Evolutionary conservation across 768 basidiomycete genomes (phyloP), one percentile per base, ranked within the genome.

Genomic region (Cystoderma amianthinum): DNA sequence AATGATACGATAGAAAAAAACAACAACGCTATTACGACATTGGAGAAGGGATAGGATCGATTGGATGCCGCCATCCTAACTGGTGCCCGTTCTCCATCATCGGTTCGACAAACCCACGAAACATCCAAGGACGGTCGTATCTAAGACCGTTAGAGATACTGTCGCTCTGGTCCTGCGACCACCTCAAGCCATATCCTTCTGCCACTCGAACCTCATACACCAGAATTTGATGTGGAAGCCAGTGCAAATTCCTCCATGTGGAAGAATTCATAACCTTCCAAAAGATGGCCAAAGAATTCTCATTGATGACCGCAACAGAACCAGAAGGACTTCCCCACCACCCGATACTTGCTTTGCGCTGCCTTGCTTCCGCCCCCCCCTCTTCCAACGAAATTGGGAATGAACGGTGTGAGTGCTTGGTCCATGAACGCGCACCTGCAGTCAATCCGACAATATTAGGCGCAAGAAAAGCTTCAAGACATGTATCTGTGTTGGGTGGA

Each of bases 1-100:
- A n/a, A n/a, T n/a, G n/a, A n/a, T n/a, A n/a, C n/a, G n/a, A n/a
- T n/a, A n/a, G n/a, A n/a, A n/a, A n/a, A n/a, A n/a, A n/a, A n/a
- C n/a, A n/a, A n/a, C n/a, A n/a, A n/a, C n/a, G n/a, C n/a, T n/a
- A n/a, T n/a, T n/a, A n/a, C n/a, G n/a, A n/a, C n/a, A n/a, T n/a
- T n/a, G n/a, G n/a, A n/a, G n/a, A n/a, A n/a, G n/a, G n/a, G n/a
- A n/a, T n/a, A n/a, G n/a, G 25, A n/a, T 28, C 25, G 25, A 36
- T 16, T 36, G 47, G 47, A 59, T 81, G 79, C 50, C 62, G 65
- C 80, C 81, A 83, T 3, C 76, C 76, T 13, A 69, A 44, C 45
- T 78, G 72, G 53, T 82, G 80, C 11, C 81, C 81, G 53, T 76
- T 72, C 46, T 73, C 74, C 74, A 82, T 81, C 72, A 74, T 75